A percentile compares a stretch with the other conserved stretches of the same genome.
Evolutionary conservation across 2,329 filamentous ascomycete species (phyloP).

Genomic region (Paracamarosporium sp.): DNA sequence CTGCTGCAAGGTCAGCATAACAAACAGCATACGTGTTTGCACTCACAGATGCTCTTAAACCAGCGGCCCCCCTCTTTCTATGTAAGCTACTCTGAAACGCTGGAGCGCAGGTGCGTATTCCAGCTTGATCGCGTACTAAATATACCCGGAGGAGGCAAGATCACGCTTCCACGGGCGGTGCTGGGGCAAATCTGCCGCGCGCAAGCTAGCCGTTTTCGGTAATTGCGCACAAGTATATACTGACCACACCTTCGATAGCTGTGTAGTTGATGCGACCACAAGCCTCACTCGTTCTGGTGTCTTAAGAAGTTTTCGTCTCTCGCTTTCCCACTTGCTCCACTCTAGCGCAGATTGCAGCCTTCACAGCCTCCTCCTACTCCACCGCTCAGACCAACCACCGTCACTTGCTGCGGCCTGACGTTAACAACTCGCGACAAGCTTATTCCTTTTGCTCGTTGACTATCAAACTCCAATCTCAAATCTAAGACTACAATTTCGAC

Average conservation of each 20-base stretch:
- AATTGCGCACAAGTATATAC: neutral
- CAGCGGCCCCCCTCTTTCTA: neutral
- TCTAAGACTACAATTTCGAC: neutral
- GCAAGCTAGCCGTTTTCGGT: constrained; percentile 1
- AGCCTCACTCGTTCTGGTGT: neutral
- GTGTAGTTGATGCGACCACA: neutral
- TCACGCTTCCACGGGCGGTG: neutral
- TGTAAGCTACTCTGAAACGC: constrained; percentile 1
- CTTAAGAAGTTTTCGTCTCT: neutral
- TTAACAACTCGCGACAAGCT: neutral
- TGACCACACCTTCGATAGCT: neutral
- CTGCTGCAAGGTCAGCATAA: neutral
- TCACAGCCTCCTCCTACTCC: constrained; percentile 11
- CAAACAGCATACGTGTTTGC: neutral
- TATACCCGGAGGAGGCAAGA: neutral
- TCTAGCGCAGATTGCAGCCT: constrained; percentile 12
- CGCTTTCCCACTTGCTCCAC: constrained; percentile 6
- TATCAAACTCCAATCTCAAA: neutral
- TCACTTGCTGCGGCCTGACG: neutral
- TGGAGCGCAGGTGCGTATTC: constrained; percentile 3
- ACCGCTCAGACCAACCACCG: constrained; percentile 5
- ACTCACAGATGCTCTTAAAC: neutral
- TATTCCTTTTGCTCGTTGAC: neutral
- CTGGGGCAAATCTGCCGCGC: neutral
- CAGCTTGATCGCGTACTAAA: constrained; percentile 7